These are phyloP conservation scores for Rhodotorula graminis DNA, from an alignment of 768 basidiomycete species.

Conservation along the genomic window DNA sequence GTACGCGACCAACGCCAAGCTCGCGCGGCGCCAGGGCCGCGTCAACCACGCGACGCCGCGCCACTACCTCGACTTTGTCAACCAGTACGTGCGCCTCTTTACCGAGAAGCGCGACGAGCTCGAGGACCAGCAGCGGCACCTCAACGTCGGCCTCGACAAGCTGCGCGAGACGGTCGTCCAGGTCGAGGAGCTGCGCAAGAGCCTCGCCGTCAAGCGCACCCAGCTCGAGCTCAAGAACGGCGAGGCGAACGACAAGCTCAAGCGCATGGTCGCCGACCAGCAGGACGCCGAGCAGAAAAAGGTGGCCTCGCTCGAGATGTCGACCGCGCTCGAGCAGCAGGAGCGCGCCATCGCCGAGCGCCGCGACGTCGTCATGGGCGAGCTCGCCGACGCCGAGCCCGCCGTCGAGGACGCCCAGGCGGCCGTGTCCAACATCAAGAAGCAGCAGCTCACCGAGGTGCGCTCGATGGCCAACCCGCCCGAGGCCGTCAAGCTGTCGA, in stretches of 20 bases:
- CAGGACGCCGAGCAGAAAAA: conserved; percentile 99
- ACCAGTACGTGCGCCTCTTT: conserved; percentile 91
- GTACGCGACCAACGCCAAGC: conserved; percentile 78
- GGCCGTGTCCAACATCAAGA: conserved; percentile 95
- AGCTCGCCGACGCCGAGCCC: conserved; percentile 95
- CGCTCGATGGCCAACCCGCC: conserved; percentile 97
- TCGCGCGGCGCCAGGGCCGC: conserved; percentile 87
- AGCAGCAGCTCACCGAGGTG: conserved; percentile 92
- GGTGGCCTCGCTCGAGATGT: conserved; percentile 89
- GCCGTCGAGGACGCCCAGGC: conserved; percentile 90
- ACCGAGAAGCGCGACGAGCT: conserved; percentile 95
- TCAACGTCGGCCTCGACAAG: conserved; percentile 97
- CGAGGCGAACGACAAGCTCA: conserved; percentile 94
- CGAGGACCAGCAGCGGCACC: conserved; percentile 96
- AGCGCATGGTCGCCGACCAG: conserved; percentile 96
- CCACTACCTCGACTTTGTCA: conserved; percentile 97
- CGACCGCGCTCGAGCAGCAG: conserved; percentile 85
- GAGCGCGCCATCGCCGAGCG: conserved; percentile 84
- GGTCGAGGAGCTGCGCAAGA: conserved; percentile 91
- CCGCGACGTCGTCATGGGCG: conserved; percentile 80
- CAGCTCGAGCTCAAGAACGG: conserved; percentile 89
- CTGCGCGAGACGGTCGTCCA: conserved; percentile 90
- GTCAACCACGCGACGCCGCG: conserved; percentile 95
- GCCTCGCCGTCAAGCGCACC: conserved; percentile 84
- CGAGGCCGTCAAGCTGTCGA: conserved; percentile 92